Evolutionary conservation across 2,329 filamentous ascomycete species (phyloP).

Genomic region (Diplodia scrobiculata): DNA sequence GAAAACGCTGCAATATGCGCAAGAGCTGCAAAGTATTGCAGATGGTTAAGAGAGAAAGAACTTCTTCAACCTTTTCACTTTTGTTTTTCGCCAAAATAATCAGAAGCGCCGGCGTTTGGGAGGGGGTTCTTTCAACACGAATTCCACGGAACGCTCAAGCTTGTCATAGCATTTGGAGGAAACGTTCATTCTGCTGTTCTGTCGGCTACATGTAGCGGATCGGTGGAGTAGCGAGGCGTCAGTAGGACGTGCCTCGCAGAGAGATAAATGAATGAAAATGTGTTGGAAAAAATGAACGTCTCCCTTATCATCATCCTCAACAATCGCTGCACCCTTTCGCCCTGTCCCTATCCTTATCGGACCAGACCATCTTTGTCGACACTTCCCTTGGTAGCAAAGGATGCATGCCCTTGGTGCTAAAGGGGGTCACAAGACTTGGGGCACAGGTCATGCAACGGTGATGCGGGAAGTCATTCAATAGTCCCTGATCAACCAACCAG

Average conservation of each 20-base stretch:
- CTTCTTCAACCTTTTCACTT: neutral
- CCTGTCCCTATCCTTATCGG: neutral
- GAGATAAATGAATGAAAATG: neutral
- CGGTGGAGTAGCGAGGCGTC: neutral
- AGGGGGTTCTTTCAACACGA: slow-evolving; percentile 29
- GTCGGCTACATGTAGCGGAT: neutral
- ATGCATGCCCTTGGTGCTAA: neutral
- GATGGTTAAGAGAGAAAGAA: slow-evolving; percentile 8
- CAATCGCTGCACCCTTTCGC: neutral
- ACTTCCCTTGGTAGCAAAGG: neutral
- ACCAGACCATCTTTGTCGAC: neutral
- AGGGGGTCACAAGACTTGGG: too few relatives aligned
- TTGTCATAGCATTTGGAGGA: neutral
- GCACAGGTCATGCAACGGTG: too few relatives aligned
- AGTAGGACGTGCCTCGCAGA: neutral
- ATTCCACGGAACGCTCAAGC: slow-evolving; percentile 22
- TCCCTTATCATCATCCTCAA: neutral
- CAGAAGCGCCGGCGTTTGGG: slow-evolving; percentile 28
- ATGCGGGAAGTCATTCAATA: too few relatives aligned
- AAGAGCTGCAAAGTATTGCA: slow-evolving; percentile 28
- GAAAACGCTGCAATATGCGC: slow-evolving; percentile 23
- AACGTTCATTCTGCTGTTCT: neutral
- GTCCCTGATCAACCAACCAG: too few relatives aligned
- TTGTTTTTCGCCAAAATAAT: slow-evolving; percentile 12
- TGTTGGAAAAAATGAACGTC: neutral